Conservation (phyloP, 495 filamentous ascomycete species). For the Hypomontagnella submonticulosa region DNA sequence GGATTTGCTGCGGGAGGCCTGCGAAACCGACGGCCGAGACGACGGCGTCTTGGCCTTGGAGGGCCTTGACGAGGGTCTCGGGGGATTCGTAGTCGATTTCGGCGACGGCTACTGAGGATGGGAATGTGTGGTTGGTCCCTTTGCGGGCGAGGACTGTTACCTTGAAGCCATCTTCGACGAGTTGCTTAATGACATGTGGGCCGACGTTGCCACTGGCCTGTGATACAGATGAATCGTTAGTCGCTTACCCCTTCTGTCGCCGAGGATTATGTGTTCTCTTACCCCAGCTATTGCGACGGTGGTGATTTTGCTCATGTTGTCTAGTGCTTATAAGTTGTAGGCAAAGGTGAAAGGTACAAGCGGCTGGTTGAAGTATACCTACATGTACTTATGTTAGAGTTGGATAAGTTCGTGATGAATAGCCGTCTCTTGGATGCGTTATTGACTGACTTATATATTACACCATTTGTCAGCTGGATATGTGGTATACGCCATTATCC, state of each 20-base stretch:
- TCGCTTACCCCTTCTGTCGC: not conserved
- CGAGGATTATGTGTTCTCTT: slow-evolving; percentile 27
- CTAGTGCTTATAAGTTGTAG: not conserved
- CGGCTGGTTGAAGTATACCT: not conserved
- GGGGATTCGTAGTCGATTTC: slow-evolving; percentile 63
- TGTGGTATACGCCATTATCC: no score
- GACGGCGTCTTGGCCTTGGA: slow-evolving; percentile 65
- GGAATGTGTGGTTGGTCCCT: slow-evolving; percentile 49
- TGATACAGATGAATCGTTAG: slow-evolving; percentile 9
- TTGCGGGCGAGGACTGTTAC: slow-evolving; percentile 66
- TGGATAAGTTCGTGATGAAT: no score
- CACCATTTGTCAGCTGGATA: no score
- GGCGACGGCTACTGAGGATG: slow-evolving; percentile 51
- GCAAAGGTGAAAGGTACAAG: not conserved
- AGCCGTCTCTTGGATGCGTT: no score
- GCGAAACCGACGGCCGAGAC: slow-evolving; percentile 57
- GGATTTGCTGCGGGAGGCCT: slow-evolving; percentile 51
- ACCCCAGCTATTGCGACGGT: slow-evolving; percentile 63
- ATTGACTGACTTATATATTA: no score
- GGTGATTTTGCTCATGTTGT: slow-evolving; percentile 55
- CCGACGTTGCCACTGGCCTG: slow-evolving; percentile 69
- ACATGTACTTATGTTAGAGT: no score
- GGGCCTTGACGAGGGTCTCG: slow-evolving; percentile 58
- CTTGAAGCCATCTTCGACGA: slow-evolving; percentile 63
- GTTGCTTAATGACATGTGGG: slow-evolving; percentile 58